phyloP scores from a whole-genome alignment of 192 early-diverging fungal genomes.

The Gigaspora rosea region DNA sequence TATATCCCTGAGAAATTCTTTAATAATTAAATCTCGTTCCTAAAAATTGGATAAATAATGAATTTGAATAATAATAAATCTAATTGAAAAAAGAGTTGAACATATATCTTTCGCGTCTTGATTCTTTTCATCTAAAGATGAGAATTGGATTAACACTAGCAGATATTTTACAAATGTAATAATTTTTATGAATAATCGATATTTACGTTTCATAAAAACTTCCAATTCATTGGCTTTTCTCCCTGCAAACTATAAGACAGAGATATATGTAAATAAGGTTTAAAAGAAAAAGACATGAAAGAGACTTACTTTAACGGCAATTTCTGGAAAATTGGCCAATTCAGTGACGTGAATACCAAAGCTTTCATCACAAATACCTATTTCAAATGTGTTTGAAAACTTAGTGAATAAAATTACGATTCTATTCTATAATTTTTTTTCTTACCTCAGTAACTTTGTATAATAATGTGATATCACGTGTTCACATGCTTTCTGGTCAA shows the following conservation, averaged over 20 bases:
- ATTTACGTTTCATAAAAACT: slow-evolving; percentile 56
- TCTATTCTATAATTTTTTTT: no score
- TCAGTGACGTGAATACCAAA: slow-evolving; percentile 99
- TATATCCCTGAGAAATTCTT: slow-evolving; percentile 54
- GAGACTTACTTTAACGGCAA: no score
- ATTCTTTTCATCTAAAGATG: no score
- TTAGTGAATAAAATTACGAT: no score
- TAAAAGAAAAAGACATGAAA: no score
- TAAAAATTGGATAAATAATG: slow-evolving; percentile 27
- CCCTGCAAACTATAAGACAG: slow-evolving; percentile 70
- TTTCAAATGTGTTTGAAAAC: no score
- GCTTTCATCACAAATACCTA: no score
- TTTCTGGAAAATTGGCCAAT: slow-evolving; percentile 85
- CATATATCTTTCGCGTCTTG: slow-evolving; percentile 37
- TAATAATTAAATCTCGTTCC: slow-evolving; percentile 34
- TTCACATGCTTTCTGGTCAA: slow-evolving; percentile 34
- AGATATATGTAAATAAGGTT: no score
- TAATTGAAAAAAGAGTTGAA: slow-evolving; percentile 35
- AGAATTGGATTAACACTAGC: slow-evolving; percentile 32
- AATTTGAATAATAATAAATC: not conserved
- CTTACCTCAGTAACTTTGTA: no score
- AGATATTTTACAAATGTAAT: slow-evolving; percentile 10
- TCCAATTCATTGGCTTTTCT: slow-evolving; percentile 89
- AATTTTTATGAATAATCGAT: not conserved
- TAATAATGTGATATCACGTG: slow-evolving; percentile 79